A percentile compares a stretch with the other conserved stretches of the same genome.
Evolutionary conservation across 345 rosid genomes (phyloP).

Genomic region (Cardiospermum halicacabum): DNA sequence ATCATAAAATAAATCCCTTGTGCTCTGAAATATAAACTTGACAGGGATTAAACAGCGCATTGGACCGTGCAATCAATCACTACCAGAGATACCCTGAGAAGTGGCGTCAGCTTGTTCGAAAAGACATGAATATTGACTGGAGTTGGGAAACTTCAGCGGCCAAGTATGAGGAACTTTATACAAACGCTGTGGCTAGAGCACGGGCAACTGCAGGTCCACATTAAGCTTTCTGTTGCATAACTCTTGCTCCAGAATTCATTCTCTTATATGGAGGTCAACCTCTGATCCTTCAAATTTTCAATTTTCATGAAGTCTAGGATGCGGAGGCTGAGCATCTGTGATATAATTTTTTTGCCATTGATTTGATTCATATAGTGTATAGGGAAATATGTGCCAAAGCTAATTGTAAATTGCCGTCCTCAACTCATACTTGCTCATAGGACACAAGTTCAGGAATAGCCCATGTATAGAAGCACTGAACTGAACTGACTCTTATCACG

Average conservation of each 20-base stretch:
- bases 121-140: conserved; percentile 78
- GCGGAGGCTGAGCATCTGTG: not conserved
- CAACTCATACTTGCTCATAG: too few species aligned
- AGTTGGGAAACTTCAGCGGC: conserved; percentile 85
- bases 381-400: not conserved
- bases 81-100: conserved; percentile 41
- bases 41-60: conserved; percentile 60
- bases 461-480: too few species aligned
- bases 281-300: not conserved
- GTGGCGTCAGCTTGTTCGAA: conserved; percentile 66
- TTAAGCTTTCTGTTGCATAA: conserved; percentile 3
- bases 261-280: not conserved
- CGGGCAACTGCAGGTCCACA: conserved; percentile 38
- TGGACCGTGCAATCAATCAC: conserved; percentile 68
- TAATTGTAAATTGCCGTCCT: not conserved
- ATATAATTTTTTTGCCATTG: conserved; percentile 20
- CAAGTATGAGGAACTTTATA: conserved; percentile 80
- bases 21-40: not conserved
- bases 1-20: not conserved
- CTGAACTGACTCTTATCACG: too few species aligned
- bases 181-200: conserved; percentile 64
- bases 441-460: too few species aligned
- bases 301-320: not conserved
- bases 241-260: conserved; percentile 7
- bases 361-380: too few species aligned